phyloP scores from a whole-genome alignment of 1,284 basidiomycete genomes.

The Trichosporon faecale region DNA sequence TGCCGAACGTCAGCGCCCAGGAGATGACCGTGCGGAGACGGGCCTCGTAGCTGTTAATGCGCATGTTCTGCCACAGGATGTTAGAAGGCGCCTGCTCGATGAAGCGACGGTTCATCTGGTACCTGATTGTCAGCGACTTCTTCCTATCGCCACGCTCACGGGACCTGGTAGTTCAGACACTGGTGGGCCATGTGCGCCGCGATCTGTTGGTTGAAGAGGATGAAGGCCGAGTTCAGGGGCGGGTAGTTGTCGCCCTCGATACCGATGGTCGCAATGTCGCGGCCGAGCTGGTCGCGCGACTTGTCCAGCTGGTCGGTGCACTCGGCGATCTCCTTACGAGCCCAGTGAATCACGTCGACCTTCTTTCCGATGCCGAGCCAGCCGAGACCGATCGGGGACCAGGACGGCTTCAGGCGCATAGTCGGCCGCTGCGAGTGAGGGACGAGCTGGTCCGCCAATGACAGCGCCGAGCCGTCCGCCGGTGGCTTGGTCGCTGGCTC shows the following conservation, averaged over 20 bases:
- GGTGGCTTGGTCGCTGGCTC: conserved; percentile 38
- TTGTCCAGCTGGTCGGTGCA: conserved; percentile 34
- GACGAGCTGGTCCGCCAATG: conserved; percentile 59
- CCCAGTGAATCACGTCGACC: conserved; percentile 91
- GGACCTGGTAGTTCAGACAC: conserved; percentile 56
- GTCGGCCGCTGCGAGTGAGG: conserved; percentile 71
- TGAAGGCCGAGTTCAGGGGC: conserved; percentile 78
- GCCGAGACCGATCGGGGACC: conserved; percentile 62
- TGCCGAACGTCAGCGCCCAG: conserved; percentile 58
- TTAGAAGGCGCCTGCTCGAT: conserved; percentile 68
- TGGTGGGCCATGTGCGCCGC: conserved; percentile 19
- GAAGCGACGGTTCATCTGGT: conserved; percentile 62
- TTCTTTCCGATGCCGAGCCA: conserved; percentile 65
- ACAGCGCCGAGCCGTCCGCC: conserved; percentile 15
- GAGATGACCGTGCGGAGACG: conserved; percentile 57
- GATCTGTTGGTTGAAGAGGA: conserved; percentile 90
- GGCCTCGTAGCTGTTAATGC: conserved; percentile 75
- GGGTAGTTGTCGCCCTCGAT: conserved; percentile 55
- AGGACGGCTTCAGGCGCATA: conserved; percentile 65
- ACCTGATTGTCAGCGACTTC: conserved; percentile 65
- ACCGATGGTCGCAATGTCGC: conserved; percentile 39
- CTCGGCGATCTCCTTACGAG: conserved; percentile 50
- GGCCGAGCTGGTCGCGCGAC: conserved; percentile 53
- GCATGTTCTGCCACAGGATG: conserved; percentile 63
- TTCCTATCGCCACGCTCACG: conserved; percentile 56